These are phyloP conservation scores for Pyricularia sp. DNA, from an alignment of 2,329 filamentous ascomycete species.

Conservation along the genomic window DNA sequence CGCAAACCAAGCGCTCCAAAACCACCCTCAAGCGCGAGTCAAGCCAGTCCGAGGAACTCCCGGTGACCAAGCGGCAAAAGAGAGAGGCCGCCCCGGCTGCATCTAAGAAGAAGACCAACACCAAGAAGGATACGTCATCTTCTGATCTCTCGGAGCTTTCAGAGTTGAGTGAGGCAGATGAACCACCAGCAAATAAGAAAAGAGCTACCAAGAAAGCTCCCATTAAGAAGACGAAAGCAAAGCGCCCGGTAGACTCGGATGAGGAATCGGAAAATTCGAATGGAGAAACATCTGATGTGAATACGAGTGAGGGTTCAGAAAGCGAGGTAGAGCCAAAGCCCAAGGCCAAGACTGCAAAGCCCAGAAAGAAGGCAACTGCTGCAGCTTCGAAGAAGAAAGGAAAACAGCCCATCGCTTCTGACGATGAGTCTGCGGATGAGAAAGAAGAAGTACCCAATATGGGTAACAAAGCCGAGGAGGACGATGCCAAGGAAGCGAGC, in stretches of 20 bases:
- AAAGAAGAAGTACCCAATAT: not conserved
- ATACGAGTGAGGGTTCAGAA: conserved; percentile 5
- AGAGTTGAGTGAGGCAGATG: not conserved
- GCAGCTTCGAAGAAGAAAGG: not conserved
- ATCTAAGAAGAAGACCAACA: conserved; percentile 5
- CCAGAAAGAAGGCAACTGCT: not conserved
- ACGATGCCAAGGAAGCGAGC: conserved; percentile 14
- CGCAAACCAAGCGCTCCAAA: conserved; percentile 10
- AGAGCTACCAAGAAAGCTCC: conserved; percentile 7
- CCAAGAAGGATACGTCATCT: conserved; percentile 13
- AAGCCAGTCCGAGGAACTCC: conserved; percentile 9
- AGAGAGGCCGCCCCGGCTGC: conserved; percentile 4
- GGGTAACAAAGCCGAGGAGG: conserved; percentile 11
- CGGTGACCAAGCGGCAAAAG: conserved; percentile 9
- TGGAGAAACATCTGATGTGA: conserved; percentile 6
- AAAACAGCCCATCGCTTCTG: not conserved
- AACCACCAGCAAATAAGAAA: conserved; percentile 7
- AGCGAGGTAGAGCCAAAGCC: not conserved
- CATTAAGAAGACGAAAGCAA: conserved; percentile 7
- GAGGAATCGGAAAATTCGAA: conserved; percentile 15
- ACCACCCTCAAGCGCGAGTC: conserved; percentile 18
- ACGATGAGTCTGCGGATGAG: not conserved
- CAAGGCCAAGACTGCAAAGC: not conserved
- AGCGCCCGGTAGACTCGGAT: conserved; percentile 15
- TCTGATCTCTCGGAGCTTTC: conserved; percentile 2